Base-by-base conservation (phyloP, 352 stramenopile genomes). In the Phytophthora tentaculata region DNA sequence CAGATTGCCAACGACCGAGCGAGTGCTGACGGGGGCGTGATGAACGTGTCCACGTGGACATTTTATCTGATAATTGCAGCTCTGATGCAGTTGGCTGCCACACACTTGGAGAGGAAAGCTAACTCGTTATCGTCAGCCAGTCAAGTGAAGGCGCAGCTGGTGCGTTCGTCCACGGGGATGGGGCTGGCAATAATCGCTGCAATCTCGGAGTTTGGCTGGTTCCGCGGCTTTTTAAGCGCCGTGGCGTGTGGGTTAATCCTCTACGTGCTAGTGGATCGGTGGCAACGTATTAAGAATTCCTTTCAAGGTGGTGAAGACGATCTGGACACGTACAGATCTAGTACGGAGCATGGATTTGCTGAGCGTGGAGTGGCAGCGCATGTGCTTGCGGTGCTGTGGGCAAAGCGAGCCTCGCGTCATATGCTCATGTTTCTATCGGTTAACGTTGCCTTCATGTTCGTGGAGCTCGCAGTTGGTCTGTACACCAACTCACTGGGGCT, bases 401-500 rank as follows among this genome's bases (percentile, higher is more conserved):
- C 57, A 13, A 74, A 77, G 50, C 78, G 83, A 16, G 76, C 88
- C 53, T 95, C 87, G 28, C 83, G 80, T 28, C 90, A 89, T 51
- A 93, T 94, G 64, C 73, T 96, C 17, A 79, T 95, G 39, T 97
- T 95, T 61, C 69, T 92, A 29, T 89, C 76, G 9, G 77, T 91
- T 29, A 94, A 93, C 65, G 73, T 95, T 41, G 77, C 72, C 50
- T 96, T 95, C 73, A 97, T 97, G 90, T 86, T 96, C 49, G 77
- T 97, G 28, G 90, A 97, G 52, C 76, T 97, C 22, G 77, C 77
- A 8, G 90, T 95, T 9, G 90, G 88, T n/a, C 76, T 94, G 28
- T 90, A 78, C 66, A 92, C 84, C 14, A 95, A 95, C 60, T 95
- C 90, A 24, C 74, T 97, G 19, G 90, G 88, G 3, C 82, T 97